Percentiles rank a stretch among this genome's conserved stretches.
These are phyloP conservation scores for Rhynchospora tenuis DNA, from an alignment of 176 grass and related monocot species.

Conservation along the genomic window DNA sequence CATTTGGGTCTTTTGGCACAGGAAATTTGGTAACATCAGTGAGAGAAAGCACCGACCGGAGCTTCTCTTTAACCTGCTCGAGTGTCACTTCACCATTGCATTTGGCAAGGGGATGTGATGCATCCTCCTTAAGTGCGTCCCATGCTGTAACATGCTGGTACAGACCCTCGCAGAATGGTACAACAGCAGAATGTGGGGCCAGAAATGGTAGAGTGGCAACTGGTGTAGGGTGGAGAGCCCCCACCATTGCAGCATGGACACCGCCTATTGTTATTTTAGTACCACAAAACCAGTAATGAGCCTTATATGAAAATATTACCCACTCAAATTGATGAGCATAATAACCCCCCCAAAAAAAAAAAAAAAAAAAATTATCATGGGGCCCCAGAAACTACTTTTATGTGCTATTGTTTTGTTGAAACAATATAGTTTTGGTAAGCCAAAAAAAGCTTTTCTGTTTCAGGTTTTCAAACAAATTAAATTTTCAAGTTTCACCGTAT, in stretches of 20 bases:
- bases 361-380: background rate
- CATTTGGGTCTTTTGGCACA: slow-evolving; percentile 55
- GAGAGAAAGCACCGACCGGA: slow-evolving; percentile 73
- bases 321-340: background rate
- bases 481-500: background rate
- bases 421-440: background rate
- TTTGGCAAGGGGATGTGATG: slow-evolving; percentile 37
- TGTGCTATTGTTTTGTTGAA: background rate
- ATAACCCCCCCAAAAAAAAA: background rate
- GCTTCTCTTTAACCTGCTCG: slow-evolving; percentile 71
- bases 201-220: slow-evolving; percentile 95
- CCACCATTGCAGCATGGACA: slow-evolving; percentile 98
- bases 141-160: slow-evolving; percentile 77
- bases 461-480: background rate
- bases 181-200: slow-evolving; percentile 85
- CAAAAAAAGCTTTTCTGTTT: background rate
- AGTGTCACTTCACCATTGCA: slow-evolving; percentile 29
- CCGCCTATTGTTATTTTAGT: slow-evolving; percentile 41
- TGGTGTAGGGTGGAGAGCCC: slow-evolving; percentile 79
- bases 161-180: slow-evolving; percentile 86
- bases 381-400: background rate
- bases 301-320: background rate
- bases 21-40: slow-evolving; percentile 89
- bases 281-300: background rate
- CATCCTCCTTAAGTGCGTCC: slow-evolving; percentile 81